Conservation (phyloP, 257 asterid species). For the Jaltomata sinuosa region DNA sequence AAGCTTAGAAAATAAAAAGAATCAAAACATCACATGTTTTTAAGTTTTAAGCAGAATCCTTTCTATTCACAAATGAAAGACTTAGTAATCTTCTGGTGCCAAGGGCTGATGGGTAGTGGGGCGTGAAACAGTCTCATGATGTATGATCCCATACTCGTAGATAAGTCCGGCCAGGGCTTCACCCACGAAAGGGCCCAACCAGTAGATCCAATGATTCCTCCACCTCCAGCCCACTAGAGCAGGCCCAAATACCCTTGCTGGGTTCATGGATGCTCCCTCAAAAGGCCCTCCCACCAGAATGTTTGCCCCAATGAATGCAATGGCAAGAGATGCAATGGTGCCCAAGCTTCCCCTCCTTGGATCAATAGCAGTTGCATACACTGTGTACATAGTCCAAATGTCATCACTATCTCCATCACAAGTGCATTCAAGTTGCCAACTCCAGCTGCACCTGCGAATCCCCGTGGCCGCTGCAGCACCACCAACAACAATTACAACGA, state of each 20-base stretch:
- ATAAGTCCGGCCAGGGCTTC: slow-evolving; percentile 60
- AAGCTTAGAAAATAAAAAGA: no score
- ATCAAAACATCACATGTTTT: neutral
- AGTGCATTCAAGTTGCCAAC: slow-evolving; percentile 53
- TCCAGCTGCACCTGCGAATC: slow-evolving; percentile 57
- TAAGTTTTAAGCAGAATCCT: neutral
- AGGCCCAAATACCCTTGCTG: slow-evolving; percentile 89
- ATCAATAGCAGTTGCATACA: slow-evolving; percentile 78
- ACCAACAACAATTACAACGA: neutral
- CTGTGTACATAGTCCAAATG: slow-evolving; percentile 63
- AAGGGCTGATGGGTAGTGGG: slow-evolving; percentile 75
- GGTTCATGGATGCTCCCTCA: slow-evolving; percentile 85
- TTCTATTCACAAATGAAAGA: neutral
- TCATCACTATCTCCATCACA: slow-evolving; percentile 68
- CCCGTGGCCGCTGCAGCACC: slow-evolving; percentile 58
- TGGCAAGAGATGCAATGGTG: slow-evolving; percentile 75
- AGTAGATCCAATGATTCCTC: slow-evolving; percentile 79
- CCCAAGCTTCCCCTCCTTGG: slow-evolving; percentile 71
- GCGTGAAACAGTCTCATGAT: slow-evolving; percentile 24
- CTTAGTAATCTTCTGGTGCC: slow-evolving; percentile 82
- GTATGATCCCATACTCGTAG: slow-evolving; percentile 68
- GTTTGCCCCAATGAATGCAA: slow-evolving; percentile 82
- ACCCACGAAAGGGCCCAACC: slow-evolving; percentile 88
- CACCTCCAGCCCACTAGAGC: slow-evolving; percentile 95
- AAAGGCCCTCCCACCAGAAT: slow-evolving; percentile 82